Percentiles rank a stretch among this genome's conserved stretches.
These are phyloP conservation scores for Fraxinus platypoda DNA, from an alignment of 305 asterid species.

Conservation along the genomic window DNA sequence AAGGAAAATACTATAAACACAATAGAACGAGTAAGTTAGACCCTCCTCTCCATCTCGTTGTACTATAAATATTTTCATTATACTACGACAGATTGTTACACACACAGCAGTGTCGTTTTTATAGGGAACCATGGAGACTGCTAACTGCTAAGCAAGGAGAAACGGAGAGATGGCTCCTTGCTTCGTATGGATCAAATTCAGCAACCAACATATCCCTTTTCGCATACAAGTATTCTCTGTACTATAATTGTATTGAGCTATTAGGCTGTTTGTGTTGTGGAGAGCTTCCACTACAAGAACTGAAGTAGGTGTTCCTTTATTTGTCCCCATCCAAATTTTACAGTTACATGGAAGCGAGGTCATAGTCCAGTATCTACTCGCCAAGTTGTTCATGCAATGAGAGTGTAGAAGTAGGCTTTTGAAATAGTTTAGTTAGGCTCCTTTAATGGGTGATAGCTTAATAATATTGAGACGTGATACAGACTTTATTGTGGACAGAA, in stretches of 20 bases:
- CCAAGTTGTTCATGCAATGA: background rate
- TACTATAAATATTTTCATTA: background rate
- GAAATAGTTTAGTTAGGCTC: background rate
- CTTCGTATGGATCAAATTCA: background rate
- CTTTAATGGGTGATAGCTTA: background rate
- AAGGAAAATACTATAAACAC: slow-evolving; percentile 66
- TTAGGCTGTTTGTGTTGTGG: background rate
- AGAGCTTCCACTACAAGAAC: background rate
- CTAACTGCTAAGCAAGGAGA: background rate
- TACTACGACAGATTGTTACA: background rate
- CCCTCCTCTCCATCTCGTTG: slow-evolving; percentile 3
- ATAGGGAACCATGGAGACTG: slow-evolving; percentile 12
- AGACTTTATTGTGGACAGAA: background rate
- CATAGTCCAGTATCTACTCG: background rate
- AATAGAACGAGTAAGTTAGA: background rate
- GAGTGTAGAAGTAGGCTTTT: background rate
- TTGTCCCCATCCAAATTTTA: background rate
- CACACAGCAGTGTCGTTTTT: background rate
- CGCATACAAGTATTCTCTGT: background rate
- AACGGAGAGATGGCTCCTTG: background rate
- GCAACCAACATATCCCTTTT: background rate
- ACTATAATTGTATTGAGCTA: background rate
- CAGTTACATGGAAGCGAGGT: slow-evolving; percentile 8
- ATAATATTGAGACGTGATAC: background rate
- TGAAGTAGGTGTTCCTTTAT: background rate